Conservation (phyloP, 345 rosid genomes). For the Pugionium dolabratum region DNA sequence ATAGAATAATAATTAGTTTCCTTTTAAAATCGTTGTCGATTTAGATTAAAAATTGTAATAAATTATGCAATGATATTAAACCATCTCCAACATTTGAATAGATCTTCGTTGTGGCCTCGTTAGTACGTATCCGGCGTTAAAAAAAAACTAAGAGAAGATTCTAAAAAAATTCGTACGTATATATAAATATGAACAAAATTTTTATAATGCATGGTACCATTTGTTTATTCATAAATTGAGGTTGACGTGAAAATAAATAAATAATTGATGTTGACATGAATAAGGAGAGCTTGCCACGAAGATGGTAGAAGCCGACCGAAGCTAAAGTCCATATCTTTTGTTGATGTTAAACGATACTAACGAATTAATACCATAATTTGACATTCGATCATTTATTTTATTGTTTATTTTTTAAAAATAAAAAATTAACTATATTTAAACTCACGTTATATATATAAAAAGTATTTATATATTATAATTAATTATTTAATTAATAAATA, state of each 20-base stretch:
- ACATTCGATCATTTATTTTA: neutral
- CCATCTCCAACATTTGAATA: constrained; percentile 11
- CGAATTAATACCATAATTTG: neutral
- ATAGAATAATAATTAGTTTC: no score
- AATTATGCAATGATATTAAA: no score
- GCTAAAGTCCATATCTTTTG: neutral
- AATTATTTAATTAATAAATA: no score
- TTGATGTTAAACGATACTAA: neutral
- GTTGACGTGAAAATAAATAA: constrained; percentile 18
- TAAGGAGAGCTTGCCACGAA: constrained; percentile 33
- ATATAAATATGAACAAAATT: neutral
- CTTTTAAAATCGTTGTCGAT: no score
- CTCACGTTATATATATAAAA: no score
- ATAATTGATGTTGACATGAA: constrained; percentile 14
- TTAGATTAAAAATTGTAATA: no score
- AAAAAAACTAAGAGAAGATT: constrained; percentile 7
- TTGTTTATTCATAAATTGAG: constrained; percentile 19
- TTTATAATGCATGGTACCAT: neutral
- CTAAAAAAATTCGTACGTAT: constrained; percentile 8
- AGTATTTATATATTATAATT: no score
- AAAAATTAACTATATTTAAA: no score
- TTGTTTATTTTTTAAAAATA: no score
- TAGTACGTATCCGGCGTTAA: constrained; percentile 21
- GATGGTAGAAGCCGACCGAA: constrained; percentile 30
- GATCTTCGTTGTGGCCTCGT: constrained; percentile 19